Evolutionary conservation across 768 basidiomycete species (phyloP), one percentile per base, ranked within the genome.

Genomic region (Auriscalpium microsporum): DNA sequence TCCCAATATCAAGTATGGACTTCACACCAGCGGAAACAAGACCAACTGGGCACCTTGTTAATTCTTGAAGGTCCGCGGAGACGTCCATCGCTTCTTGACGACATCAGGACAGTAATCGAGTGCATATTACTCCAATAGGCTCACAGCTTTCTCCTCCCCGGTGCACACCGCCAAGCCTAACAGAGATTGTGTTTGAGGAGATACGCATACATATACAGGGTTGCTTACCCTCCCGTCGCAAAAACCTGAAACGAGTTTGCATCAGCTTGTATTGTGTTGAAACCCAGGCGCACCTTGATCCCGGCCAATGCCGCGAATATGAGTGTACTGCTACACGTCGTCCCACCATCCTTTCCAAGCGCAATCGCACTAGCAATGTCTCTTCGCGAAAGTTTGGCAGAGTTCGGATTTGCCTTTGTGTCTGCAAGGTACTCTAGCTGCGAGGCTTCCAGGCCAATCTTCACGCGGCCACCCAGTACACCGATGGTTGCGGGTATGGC

Each of bases 21-120:
- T 98, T 99, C 17, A 90, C 84, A 10, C 96, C 96, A 10, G 94
- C 87, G 16, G 94, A 95, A 10, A 98, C 83, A 37, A 99, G 78
- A 3, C 87, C 93, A 46, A 98, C 90, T 19, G 94, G 88, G 62
- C 91, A 95, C 17, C 90, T 79, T 19, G 88, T 77, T 36, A 99
- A 79, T 67, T 97, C 93, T 9, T 86, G 84, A 14, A 99, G 75
- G 67, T 99, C 95, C 14, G 95, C 93, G 14, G 95, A 97, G 33
- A 99, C 75, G 64, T 99, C 95, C 82, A 98, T 83, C 16, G 90
- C 92, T 96, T 62, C 35, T n/a, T 10, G 33, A 51, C 13, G 16
- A 19, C 42, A 21, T 50, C 17, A 47, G 33, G 33, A 38, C 10
- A 34, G 19, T 9, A 49, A 13, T 58, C n/a, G 55, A 50, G 23